A percentile compares a stretch with the other conserved stretches of the same genome.
Conservation (phyloP, 148 eudicot genomes). For the Rhododendron molle region DNA sequence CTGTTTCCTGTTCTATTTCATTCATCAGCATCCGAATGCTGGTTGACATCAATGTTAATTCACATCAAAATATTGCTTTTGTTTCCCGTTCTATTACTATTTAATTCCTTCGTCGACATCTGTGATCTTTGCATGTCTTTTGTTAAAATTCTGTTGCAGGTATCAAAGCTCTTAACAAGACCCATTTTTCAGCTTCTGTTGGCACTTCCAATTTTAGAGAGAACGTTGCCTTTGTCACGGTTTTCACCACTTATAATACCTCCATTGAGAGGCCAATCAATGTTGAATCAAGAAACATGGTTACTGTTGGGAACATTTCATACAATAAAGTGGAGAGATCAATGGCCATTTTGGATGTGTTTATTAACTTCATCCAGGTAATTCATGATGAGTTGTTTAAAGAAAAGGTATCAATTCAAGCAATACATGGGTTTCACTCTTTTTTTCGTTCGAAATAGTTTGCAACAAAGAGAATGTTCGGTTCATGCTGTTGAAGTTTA, state of each 20-base stretch:
- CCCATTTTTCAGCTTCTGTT: constrained; percentile 30
- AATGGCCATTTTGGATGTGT: constrained; percentile 66
- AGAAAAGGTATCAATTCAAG: background rate
- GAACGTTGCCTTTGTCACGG: constrained; percentile 62
- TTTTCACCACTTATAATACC: constrained; percentile 65
- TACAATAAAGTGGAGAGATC: constrained; percentile 84
- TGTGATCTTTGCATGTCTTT: background rate
- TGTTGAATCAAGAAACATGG: constrained; percentile 36
- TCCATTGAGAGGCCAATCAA: constrained; percentile 25
- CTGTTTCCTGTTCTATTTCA: background rate
- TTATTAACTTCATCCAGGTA: constrained; percentile 81
- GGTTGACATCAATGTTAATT: no score
- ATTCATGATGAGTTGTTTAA: background rate
- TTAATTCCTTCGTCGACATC: background rate
- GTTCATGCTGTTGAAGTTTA: background rate
- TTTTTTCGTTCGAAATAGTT: background rate
- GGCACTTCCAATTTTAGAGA: constrained; percentile 28
- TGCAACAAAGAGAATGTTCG: background rate
- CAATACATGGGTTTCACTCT: no score
- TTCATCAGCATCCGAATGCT: no score
- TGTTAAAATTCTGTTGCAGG: constrained; percentile 47
- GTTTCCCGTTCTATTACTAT: background rate
- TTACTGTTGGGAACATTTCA: constrained; percentile 58
- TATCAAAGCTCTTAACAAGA: constrained; percentile 64
- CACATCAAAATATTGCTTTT: no score